phyloP scores from a whole-genome alignment of 106 monocot species.

The Allium fistulosum region DNA sequence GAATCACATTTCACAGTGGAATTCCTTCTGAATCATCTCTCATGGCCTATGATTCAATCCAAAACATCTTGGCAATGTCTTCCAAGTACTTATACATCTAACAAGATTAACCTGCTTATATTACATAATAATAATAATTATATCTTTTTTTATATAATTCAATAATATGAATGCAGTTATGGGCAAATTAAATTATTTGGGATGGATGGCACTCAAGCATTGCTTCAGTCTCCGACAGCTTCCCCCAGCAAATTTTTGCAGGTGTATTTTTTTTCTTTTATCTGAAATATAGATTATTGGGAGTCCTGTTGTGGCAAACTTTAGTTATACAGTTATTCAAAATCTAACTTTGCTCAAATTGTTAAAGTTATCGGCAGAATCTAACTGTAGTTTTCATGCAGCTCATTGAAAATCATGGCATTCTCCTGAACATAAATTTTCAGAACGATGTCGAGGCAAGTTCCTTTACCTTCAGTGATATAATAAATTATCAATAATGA shows the following conservation, averaged over 20 bases:
- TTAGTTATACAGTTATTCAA: background rate
- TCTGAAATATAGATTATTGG: background rate
- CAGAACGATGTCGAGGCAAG: slow-evolving; percentile 40
- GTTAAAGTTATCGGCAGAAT: too few species aligned
- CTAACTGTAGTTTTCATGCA: slow-evolving; percentile 10
- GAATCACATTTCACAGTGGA: slow-evolving; percentile 69
- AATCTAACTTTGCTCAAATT: background rate
- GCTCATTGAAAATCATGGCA: slow-evolving; percentile 36
- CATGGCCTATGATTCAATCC: slow-evolving; percentile 61
- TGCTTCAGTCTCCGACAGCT: slow-evolving; percentile 58
- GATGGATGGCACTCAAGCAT: slow-evolving; percentile 50
- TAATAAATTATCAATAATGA: background rate
- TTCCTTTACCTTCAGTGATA: background rate
- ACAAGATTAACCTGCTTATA: too few species aligned
- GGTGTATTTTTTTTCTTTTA: slow-evolving; percentile 14
- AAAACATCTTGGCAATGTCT: slow-evolving; percentile 62
- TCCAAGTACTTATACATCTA: slow-evolving; percentile 33
- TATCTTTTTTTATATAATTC: background rate
- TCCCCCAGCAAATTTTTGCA: slow-evolving; percentile 74
- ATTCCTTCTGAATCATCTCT: slow-evolving; percentile 41
- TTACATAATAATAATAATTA: too few species aligned
- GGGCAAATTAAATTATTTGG: slow-evolving; percentile 86
- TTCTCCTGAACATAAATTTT: slow-evolving; percentile 33
- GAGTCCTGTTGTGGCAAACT: background rate
- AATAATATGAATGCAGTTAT: slow-evolving; percentile 25